A percentile compares a stretch with the other conserved stretches of the same genome.
Conservation (phyloP, 2,329 filamentous ascomycete genomes). For the Cladophialophora exuberans region DNA sequence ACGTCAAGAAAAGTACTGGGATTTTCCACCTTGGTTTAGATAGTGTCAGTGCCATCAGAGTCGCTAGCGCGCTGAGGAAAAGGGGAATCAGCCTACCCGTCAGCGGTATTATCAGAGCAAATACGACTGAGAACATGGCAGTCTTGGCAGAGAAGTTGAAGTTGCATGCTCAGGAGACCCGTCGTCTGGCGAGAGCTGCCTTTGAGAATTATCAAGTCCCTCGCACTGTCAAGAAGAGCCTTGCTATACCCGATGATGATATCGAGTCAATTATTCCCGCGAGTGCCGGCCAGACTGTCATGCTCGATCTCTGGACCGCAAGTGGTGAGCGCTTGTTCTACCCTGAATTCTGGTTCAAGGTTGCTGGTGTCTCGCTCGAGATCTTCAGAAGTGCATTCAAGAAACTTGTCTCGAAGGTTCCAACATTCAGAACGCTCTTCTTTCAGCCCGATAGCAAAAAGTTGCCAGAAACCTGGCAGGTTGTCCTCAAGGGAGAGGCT, state of each 20-base stretch:
- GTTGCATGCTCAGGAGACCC: not conserved
- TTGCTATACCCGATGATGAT: constrained; percentile 47
- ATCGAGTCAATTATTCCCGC: constrained; percentile 67
- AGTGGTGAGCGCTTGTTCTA: constrained; percentile 71
- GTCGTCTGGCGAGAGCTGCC: not conserved
- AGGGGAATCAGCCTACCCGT: constrained; percentile 66
- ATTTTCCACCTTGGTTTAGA: constrained; percentile 87
- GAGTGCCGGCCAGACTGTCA: constrained; percentile 77
- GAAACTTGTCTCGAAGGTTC: constrained; percentile 55
- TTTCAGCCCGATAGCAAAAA: constrained; percentile 37
- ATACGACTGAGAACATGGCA: constrained; percentile 69
- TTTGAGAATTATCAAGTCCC: not conserved
- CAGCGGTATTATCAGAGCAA: constrained; percentile 69
- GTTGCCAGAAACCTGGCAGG: constrained; percentile 30
- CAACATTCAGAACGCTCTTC: constrained; percentile 73
- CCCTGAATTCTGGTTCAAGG: constrained; percentile 67
- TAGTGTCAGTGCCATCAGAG: constrained; percentile 89
- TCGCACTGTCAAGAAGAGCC: not conserved
- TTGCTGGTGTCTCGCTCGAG: constrained; percentile 47
- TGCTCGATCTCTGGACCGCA: constrained; percentile 76
- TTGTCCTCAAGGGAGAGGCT: constrained; percentile 21
- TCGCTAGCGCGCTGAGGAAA: constrained; percentile 70
- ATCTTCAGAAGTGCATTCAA: constrained; percentile 65
- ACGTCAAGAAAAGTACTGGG: constrained; percentile 64
- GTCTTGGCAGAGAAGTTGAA: constrained; percentile 16